A percentile compares a stretch with the other conserved stretches of the same genome.
phyloP scores from a whole-genome alignment of 306 rosid genomes.

The Cyclanthera cordifolia region DNA sequence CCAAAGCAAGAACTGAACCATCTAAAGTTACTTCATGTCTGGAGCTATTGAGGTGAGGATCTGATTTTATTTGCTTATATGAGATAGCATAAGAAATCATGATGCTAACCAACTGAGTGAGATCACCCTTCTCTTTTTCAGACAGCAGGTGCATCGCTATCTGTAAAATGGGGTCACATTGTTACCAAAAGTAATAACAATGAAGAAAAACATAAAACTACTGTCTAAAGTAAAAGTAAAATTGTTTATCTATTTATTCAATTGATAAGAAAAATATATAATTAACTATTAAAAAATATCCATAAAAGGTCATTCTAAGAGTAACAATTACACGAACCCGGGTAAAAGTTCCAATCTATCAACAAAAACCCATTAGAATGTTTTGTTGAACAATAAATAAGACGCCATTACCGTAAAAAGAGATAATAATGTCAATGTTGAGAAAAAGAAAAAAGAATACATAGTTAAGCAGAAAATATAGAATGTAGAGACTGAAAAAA shows the following conservation, averaged over 20 bases:
- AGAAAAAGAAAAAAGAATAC: not conserved
- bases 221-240: not conserved
- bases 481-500: slow-evolving; percentile 2
- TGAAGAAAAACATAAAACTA: slow-evolving; percentile 1
- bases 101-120: slow-evolving; percentile 56
- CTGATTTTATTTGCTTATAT: slow-evolving; percentile 44
- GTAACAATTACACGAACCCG: not conserved
- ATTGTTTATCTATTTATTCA: not conserved
- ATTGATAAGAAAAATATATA: not conserved
- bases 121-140: slow-evolving; percentile 63
- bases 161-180: slow-evolving; percentile 27
- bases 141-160: slow-evolving; percentile 63
- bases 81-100: slow-evolving; percentile 76
- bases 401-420: not conserved
- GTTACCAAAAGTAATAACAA: slow-evolving; percentile 24
- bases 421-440: not conserved
- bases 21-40: slow-evolving; percentile 40
- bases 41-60: slow-evolving; percentile 25
- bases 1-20: slow-evolving; percentile 39
- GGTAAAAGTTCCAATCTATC: not conserved
- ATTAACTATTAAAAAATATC: not conserved
- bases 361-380: not conserved
- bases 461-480: not conserved
- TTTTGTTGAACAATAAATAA: not conserved
- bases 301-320: not conserved